Evolutionary conservation across 164 flowering plant species (phyloP).

Genomic region (Dillenia turbinata): DNA sequence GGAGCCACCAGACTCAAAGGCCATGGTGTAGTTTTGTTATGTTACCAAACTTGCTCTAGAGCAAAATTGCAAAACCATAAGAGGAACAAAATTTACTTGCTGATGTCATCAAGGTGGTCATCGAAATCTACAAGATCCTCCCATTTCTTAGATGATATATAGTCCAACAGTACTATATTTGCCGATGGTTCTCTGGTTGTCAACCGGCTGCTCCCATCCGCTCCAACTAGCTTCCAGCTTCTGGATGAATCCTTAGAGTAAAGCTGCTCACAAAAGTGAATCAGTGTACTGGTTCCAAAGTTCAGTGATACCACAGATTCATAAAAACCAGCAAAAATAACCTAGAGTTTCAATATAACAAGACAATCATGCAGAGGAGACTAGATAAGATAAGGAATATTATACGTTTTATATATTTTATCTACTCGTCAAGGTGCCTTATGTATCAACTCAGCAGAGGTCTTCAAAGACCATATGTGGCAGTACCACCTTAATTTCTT

Average conservation of each 20-base stretch:
- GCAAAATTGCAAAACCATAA: not conserved
- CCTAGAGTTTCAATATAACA: not conserved
- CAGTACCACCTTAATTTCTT: no score
- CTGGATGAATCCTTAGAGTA: slow-evolving; percentile 72
- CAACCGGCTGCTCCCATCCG: slow-evolving; percentile 51
- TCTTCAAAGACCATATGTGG: no score
- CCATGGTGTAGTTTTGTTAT: no score
- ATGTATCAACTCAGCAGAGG: no score
- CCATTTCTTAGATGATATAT: slow-evolving; percentile 71
- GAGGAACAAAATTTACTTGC: slow-evolving; percentile 49
- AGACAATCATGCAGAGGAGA: not conserved
- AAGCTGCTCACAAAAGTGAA: slow-evolving; percentile 38
- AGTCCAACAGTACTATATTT: slow-evolving; percentile 67
- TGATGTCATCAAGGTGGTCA: slow-evolving; percentile 90
- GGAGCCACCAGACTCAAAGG: no score
- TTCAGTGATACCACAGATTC: no score
- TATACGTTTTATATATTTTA: no score
- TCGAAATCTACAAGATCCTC: slow-evolving; percentile 76
- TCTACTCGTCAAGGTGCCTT: no score
- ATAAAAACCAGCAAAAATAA: not conserved
- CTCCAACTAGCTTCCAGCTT: slow-evolving; percentile 68
- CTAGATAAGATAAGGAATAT: no score
- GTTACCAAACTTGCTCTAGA: no score
- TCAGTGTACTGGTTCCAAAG: no score
- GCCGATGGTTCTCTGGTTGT: slow-evolving; percentile 75